A percentile compares a stretch with the other conserved stretches of the same genome.
Evolutionary conservation across 148 eudicot species (phyloP).

Genomic region (Simmondsia chinensis): DNA sequence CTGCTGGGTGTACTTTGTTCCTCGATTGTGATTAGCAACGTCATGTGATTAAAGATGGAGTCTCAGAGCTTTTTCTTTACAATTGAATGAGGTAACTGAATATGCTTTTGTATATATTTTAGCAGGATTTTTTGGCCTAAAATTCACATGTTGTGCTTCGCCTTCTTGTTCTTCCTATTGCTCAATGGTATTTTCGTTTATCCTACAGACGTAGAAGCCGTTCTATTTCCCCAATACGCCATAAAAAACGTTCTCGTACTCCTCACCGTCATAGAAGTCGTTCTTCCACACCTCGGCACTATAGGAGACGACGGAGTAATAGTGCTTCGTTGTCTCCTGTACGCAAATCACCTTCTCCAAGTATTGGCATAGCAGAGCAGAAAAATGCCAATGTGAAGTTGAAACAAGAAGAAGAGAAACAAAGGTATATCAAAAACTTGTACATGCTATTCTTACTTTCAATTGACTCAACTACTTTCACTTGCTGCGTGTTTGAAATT

Average conservation of each 20-base stretch:
- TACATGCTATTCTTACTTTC: constrained; percentile 1
- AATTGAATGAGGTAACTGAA: constrained; percentile 68
- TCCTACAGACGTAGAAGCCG: constrained; percentile 80
- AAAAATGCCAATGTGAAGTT: constrained; percentile 58
- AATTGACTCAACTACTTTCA: constrained; percentile 1
- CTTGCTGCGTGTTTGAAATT: background rate
- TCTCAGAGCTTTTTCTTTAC: constrained; percentile 60
- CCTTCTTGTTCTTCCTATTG: constrained; percentile 11
- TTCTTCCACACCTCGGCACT: constrained; percentile 50
- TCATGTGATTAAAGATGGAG: constrained; percentile 85
- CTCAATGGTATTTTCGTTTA: constrained; percentile 18
- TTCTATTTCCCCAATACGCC: constrained; percentile 58
- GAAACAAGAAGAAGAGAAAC: constrained; percentile 78
- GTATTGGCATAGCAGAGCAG: constrained; percentile 43
- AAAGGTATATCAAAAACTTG: constrained; percentile 42
- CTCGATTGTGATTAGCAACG: constrained; percentile 56
- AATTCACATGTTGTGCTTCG: too few species aligned
- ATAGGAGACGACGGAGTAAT: constrained; percentile 51
- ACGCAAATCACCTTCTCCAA: constrained; percentile 49
- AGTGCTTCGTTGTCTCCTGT: constrained; percentile 46
- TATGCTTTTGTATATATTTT: constrained; percentile 34
- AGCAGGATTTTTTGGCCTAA: too few species aligned
- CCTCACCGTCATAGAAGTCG: constrained; percentile 65
- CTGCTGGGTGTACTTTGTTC: constrained; percentile 64
- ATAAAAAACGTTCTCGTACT: constrained; percentile 57